phyloP scores from a whole-genome alignment of 176 grass and related monocot species.

The Carex kokanica region DNA sequence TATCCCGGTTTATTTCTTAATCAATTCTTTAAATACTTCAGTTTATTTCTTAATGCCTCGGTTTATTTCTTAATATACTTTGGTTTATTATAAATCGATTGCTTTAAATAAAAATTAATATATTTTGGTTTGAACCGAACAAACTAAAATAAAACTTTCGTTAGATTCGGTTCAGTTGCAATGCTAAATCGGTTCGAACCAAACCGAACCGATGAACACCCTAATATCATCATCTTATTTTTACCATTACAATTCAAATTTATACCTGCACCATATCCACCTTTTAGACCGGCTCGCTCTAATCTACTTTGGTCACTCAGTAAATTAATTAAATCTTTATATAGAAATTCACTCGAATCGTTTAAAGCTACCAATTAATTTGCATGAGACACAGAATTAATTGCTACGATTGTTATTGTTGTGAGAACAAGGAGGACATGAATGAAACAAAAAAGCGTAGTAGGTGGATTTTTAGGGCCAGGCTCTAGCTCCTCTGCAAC shows the following conservation, averaged over 20 bases:
- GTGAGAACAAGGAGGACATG: neutral
- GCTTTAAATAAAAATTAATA: too few species aligned
- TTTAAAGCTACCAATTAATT: neutral
- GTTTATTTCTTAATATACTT: too few species aligned
- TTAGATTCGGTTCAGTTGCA: too few species aligned
- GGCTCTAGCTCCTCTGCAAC: neutral
- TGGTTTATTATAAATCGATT: too few species aligned
- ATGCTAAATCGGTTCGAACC: too few species aligned
- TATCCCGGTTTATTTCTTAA: too few species aligned
- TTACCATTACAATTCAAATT: neutral
- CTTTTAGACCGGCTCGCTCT: neutral
- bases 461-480: neutral
- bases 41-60: too few species aligned
- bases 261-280: neutral
- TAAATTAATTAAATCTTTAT: neutral
- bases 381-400: constrained; percentile 5
- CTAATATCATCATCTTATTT: neutral
- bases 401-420: neutral
- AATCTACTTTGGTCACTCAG: neutral
- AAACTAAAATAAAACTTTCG: too few species aligned
- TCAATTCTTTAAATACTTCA: too few species aligned
- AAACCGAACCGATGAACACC: too few species aligned
- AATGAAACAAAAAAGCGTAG: neutral
- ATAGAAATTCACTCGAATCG: constrained; percentile 8
- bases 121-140: too few species aligned